Base-by-base conservation (phyloP, 75 land plant genomes). In the Larix kaempferi region DNA sequence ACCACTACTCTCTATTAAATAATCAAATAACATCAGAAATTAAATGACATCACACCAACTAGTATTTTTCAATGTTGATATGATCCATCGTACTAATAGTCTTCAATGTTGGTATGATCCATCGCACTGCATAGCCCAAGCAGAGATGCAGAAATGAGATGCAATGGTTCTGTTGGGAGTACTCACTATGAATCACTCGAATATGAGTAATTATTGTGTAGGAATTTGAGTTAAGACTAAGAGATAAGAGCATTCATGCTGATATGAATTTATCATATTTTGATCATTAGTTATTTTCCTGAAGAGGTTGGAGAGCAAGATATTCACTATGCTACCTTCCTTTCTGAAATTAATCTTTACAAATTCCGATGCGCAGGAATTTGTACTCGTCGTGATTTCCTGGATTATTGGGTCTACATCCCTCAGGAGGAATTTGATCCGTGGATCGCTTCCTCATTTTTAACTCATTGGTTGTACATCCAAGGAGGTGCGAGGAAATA, bases 401-500 rank as follows among this genome's bases (percentile, higher is more conserved):
- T 63, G 66, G 16, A 3, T 64, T 37, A 16, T 19, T 6, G 25
- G 39, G 17, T 64, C 67, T 1, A 64, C 17, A 29, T 19, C 67
- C 5, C 13, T 37, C 67, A 33, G 67, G 6, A 64, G 19, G 7
- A 19, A 19, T 5, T 64, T 64, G 19, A 29, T 64, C 39, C 29
- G 16, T 19, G 12, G 67, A 16, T 37, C 29, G 17, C 29, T 33
- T 39, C 67, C 29, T 37, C 29, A 37, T 64, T 14, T 64, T 64
- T 64, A 64, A 29, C 67, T 64, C 67, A 16, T 64, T 64, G 35
- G 29, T 39, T 33, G 67, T 64, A 29, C 67, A 29, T 64, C 67
- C 67, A 5, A 39, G 67, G 21, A 64, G 39, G 67, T 37, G 67
- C 6, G 67, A 64, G 39, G 67, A 37, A 64, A 64, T 64, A 5